These are phyloP conservation scores for Solanum gracilifrons DNA, from an alignment of 257 asterid genomes.

Conservation along the genomic window DNA sequence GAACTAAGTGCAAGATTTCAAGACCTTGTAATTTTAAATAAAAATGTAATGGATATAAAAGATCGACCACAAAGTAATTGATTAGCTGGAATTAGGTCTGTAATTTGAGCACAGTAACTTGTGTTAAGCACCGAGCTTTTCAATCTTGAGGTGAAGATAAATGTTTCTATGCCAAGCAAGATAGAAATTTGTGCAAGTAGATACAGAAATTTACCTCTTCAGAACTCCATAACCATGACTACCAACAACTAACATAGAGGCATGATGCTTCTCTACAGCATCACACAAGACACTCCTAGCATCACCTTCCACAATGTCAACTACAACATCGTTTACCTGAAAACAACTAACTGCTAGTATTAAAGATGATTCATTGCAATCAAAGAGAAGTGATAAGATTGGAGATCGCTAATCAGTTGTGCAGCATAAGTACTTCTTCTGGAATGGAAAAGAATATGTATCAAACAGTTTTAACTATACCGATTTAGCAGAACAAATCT, in stretches of 20 bases:
- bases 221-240: slow-evolving; percentile 97
- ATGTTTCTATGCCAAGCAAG: neutral
- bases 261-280: slow-evolving; percentile 73
- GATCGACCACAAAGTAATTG: neutral
- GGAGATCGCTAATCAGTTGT: neutral
- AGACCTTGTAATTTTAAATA: neutral
- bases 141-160: neutral
- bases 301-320: slow-evolving; percentile 71
- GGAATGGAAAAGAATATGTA: neutral
- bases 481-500: slow-evolving; percentile 48
- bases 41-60: neutral
- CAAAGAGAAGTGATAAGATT: neutral
- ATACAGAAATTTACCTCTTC: slow-evolving; percentile 41
- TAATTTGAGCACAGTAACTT: neutral
- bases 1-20: neutral
- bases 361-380: neutral
- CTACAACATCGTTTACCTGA: slow-evolving; percentile 43
- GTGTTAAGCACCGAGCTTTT: neutral
- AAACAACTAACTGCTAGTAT: neutral
- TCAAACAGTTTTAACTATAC: slow-evolving; percentile 9
- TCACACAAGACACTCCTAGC: slow-evolving; percentile 79
- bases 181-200: neutral
- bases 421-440: neutral
- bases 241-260: slow-evolving; percentile 68
- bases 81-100: neutral